These are phyloP conservation scores for Geotrichum aggregatum DNA, from an alignment of 1,139 yeast genomes.

Conservation along the genomic window DNA sequence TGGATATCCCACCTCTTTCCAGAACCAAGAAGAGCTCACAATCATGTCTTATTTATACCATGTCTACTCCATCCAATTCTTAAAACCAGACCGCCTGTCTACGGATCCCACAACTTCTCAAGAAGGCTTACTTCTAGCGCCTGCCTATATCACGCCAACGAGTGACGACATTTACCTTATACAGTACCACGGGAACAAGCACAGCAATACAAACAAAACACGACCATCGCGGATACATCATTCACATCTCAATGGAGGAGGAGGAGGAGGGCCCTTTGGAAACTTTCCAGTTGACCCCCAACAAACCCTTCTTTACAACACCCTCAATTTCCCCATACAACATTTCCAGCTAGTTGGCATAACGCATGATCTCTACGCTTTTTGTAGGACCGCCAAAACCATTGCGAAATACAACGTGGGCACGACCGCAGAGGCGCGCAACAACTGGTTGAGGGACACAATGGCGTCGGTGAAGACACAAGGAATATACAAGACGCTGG, in stretches of 20 bases:
- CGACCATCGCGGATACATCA: background rate
- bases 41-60: slow-evolving; percentile 2
- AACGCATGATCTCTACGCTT: background rate
- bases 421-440: background rate
- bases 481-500: slow-evolving; percentile 4
- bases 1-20: no score
- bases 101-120: background rate
- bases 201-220: background rate
- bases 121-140: slow-evolving; percentile 9
- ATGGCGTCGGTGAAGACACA: slow-evolving; percentile 5
- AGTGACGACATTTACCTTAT: slow-evolving; percentile 3
- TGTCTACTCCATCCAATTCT: slow-evolving; percentile 12
- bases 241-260: no score
- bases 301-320: background rate
- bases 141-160: background rate
- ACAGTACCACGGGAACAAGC: slow-evolving; percentile 14
- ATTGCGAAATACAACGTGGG: slow-evolving; percentile 16
- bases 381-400: slow-evolving; percentile 2
- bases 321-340: background rate
- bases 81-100: slow-evolving; percentile 3
- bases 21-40: background rate
- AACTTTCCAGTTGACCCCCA: background rate
- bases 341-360: slow-evolving; percentile 4
- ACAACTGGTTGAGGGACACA: slow-evolving; percentile 5
- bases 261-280: background rate